These are phyloP conservation scores for Kwoniella shivajii DNA, from an alignment of 1,284 basidiomycete genomes.

Conservation along the genomic window DNA sequence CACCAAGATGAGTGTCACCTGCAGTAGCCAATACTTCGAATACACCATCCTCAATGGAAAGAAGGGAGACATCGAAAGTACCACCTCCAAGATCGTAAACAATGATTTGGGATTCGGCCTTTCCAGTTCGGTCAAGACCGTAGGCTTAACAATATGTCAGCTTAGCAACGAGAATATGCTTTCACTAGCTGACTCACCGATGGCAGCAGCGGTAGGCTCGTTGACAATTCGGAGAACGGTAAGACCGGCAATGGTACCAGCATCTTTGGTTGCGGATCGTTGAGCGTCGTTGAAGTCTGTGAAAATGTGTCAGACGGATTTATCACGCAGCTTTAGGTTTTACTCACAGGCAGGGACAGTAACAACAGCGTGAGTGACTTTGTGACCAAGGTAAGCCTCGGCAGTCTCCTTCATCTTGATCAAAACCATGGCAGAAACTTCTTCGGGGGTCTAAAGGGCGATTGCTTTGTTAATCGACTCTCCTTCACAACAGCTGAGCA, in stretches of 20 bases:
- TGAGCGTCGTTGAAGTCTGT: conserved; percentile 95
- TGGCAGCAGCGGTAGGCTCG: conserved; percentile 95
- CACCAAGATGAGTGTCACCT: conserved; percentile 98
- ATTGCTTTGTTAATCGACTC: too few species aligned
- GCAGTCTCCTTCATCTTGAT: conserved; percentile 99
- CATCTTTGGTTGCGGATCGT: conserved; percentile 98
- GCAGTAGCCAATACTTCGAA: conserved; percentile 97
- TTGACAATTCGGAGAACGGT: conserved; percentile 97
- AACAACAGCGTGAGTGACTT: conserved; percentile 96
- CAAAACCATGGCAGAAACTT: conserved; percentile 84
- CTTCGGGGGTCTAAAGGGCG: conserved; percentile 50
- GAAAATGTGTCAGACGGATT: conserved; percentile 13
- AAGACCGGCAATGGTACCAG: conserved; percentile 94
- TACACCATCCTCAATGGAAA: conserved; percentile 95
- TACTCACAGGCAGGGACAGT: conserved; percentile 84
- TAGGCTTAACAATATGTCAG: conserved; percentile 63
- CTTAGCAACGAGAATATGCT: background rate
- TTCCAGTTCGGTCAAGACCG: conserved; percentile 91
- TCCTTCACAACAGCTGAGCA: background rate
- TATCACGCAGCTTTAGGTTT: too few species aligned
- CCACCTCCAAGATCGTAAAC: conserved; percentile 99
- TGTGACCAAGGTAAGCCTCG: conserved; percentile 94
- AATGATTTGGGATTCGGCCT: conserved; percentile 90
- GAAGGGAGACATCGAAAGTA: conserved; percentile 96
- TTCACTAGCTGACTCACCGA: conserved; percentile 40